Base-by-base conservation (phyloP, 441 rosid genomes). In the Brassica hybrid region DNA sequence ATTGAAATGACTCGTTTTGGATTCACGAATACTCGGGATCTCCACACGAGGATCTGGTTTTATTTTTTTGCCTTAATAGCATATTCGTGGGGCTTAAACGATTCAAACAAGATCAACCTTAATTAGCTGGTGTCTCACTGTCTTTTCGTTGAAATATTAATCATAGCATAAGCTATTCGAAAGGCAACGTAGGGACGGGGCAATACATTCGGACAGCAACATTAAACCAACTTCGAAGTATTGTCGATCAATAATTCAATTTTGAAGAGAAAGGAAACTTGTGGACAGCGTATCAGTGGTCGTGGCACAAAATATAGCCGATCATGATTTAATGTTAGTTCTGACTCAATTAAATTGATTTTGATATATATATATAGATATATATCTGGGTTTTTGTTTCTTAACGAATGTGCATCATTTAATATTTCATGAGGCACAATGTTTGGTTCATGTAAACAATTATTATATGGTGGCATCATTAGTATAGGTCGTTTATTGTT, bases 201-300 rank as follows among this genome's bases (percentile, higher is more conserved):
- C 71, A 69, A 70, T 64, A 74, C 79, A 65, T 74, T 74, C 34
- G 38, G 82, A 79, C 79, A 75, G 82, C 79, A 79, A 79, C 82
- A 59, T 70, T 57, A 38, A 79, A 75, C 82, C 82, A 69, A 74
- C 79, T 75, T 71, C 50, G 58, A 74, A 69, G 68, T 30, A 58
- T 73, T 79, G 82, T 79, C 82, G 74, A 64, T 6, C 13, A n/a
- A 74, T 62, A 54, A 64, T 68, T 38, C 16, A 2, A 8, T 12
- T 73, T 18, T 13, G 8, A 11, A 3, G 54, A 67, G 30, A 72
- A 56, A 32, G 11, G 18, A 70, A 75, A 62, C 56, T 58, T 79
- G 82, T 66, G 83, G 83, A 80, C 80, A 80, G 65, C 70, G 14
- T 21, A 25, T n/a, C 27, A 71, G 73, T 59, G 70, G 38, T 71